A percentile compares a stretch with the other conserved stretches of the same genome.
Evolutionary conservation across 805 yeast species (phyloP).

Genomic region (Wickerhamomyces sydowiorum): DNA sequence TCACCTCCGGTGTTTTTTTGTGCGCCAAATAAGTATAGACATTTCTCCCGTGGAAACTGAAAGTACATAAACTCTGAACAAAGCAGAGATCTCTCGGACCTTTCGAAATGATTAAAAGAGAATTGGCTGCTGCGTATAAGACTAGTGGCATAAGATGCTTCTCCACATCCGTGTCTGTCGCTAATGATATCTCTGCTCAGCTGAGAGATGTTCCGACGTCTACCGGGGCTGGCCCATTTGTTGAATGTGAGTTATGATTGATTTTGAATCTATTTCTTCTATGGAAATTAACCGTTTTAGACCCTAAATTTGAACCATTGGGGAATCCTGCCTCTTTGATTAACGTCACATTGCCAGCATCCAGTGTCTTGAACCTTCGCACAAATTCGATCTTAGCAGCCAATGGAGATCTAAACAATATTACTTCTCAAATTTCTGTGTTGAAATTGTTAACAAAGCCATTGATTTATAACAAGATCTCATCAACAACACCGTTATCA

Average conservation of each 20-base stretch:
- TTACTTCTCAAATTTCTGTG: constrained; percentile 4
- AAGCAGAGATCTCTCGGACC: too few relatives aligned
- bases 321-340: constrained; percentile 23
- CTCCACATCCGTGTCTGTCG: background rate
- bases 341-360: constrained; percentile 20
- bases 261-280: too few relatives aligned
- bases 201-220: constrained; percentile 9
- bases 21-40: too few relatives aligned
- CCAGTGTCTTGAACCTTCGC: constrained; percentile 16
- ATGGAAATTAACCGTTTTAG: constrained; percentile 15
- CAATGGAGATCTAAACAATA: constrained; percentile 9
- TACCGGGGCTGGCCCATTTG: constrained; percentile 26
- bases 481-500: constrained; percentile 13
- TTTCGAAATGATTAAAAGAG: too few relatives aligned
- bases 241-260: constrained; percentile 16
- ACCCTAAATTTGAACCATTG: constrained; percentile 23
- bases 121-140: background rate
- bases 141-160: background rate
- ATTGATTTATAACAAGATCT: constrained; percentile 11
- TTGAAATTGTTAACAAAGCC: constrained; percentile 10
- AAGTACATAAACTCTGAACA: too few relatives aligned
- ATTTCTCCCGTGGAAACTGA: too few relatives aligned
- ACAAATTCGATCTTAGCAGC: constrained; percentile 18
- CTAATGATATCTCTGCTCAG: background rate
- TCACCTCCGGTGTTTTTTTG: too few relatives aligned